A percentile compares a stretch with the other conserved stretches of the same genome.
These are phyloP conservation scores for Scheffersomyces illinoinensis DNA, from an alignment of 1,139 yeast species.

Conservation along the genomic window DNA sequence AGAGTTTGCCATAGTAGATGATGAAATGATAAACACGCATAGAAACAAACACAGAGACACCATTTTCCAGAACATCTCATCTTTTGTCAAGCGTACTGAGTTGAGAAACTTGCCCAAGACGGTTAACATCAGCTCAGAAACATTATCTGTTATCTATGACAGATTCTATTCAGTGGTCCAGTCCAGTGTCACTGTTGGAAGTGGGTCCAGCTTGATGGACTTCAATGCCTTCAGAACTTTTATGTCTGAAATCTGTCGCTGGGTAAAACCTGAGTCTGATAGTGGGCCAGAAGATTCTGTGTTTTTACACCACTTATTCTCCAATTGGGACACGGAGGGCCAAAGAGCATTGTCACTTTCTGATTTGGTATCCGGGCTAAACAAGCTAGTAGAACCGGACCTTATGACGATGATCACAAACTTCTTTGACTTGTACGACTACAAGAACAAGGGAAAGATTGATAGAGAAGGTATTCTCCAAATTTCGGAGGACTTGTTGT, in stretches of 20 bases:
- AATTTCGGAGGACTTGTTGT: conserved; percentile 83
- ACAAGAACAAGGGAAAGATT: conserved; percentile 58
- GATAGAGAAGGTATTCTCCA: conserved; percentile 79
- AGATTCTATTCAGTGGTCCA: conserved; percentile 80
- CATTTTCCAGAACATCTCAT: conserved; percentile 81
- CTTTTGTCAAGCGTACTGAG: conserved; percentile 90
- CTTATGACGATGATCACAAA: conserved; percentile 77
- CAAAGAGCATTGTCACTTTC: conserved; percentile 62
- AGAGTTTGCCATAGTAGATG: conserved; percentile 82
- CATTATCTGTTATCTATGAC: conserved; percentile 76
- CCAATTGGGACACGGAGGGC: conserved; percentile 64
- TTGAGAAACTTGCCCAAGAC: conserved; percentile 80
- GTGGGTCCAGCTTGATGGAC: conserved; percentile 72
- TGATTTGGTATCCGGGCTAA: conserved; percentile 73
- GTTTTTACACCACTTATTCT: conserved; percentile 65
- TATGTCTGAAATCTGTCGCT: conserved; percentile 79
- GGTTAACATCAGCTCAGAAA: conserved; percentile 54
- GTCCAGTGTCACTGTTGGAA: conserved; percentile 65
- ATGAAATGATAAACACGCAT: conserved; percentile 66
- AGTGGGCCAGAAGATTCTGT: conserved; percentile 36
- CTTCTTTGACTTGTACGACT: conserved; percentile 76
- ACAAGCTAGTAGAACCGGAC: conserved; percentile 68
- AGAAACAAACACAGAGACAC: conserved; percentile 73
- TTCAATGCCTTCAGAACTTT: conserved; percentile 70
- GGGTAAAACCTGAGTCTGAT: conserved; percentile 49